Base-by-base conservation (phyloP, 108 stramenopile species). In the Aurantiochytrium sp. region DNA sequence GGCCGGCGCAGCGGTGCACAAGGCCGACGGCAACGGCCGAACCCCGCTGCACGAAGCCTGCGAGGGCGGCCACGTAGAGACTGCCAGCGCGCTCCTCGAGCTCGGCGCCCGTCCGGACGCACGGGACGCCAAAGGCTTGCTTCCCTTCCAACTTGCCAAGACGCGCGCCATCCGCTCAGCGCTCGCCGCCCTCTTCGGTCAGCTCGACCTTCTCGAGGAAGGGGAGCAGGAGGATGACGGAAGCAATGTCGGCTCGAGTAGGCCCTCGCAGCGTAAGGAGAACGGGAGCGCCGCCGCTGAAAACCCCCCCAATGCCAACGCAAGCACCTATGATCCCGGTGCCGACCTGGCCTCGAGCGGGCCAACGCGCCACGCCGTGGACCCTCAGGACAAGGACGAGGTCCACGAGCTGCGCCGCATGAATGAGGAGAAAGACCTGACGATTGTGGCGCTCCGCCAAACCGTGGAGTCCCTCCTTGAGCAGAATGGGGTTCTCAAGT, bases 41-140 rank as follows among this genome's bases (percentile, higher is more conserved):
- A 81, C 73, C 21, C 42, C 73, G 17, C 36, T 81, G 73, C 73
- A 81, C 3, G 73, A 81, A n/a, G 73, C 73, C 17, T 81, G 73
- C 45, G 73, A 81, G 39, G 45, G 73, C 1, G 73, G 73, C 45
- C 73, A 81, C 42, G 42, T 81, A 12, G 73, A 81, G 24, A 48
- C 42, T 21, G 73, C 45, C 36, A 81, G 45, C 27, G 73, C 45
- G 12, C 45, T 81, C 24, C n/a, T 81, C 8, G n/a, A 22, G 42
- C n/a, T 81, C 0, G 73, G 73, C 10, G 73, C 73, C 12, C 8
- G 30, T 12, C 45, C 73, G 6, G 45, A 48, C n/a, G 45, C 73
- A 42, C 39, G 30, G 17, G 73, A 81, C 30, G 45, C 6, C 12
- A 12, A 41, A 17, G 73, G 73, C 1, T 12, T 12, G 8, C 6